These are phyloP conservation scores for Austroboletus novae-zelandiae DNA, from an alignment of 1,284 basidiomycete species.

Conservation along the genomic window DNA sequence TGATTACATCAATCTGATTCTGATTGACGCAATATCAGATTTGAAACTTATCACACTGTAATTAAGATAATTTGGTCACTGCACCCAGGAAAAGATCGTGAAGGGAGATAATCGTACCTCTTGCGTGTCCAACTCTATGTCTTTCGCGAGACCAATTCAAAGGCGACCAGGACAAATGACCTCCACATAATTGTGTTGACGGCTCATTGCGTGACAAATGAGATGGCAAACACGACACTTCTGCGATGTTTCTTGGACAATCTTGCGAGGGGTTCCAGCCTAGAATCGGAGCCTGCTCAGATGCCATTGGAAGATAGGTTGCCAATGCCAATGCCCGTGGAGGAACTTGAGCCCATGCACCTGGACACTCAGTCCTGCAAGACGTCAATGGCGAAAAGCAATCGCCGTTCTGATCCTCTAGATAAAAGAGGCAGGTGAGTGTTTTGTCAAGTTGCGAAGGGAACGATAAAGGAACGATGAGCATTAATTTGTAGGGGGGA, in stretches of 20 bases:
- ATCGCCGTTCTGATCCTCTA: constrained; percentile 41
- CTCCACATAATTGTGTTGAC: constrained; percentile 19
- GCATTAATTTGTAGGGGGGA: constrained; percentile 44
- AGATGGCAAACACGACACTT: constrained; percentile 8
- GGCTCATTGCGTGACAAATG: constrained; percentile 21
- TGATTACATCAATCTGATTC: too few relatives aligned
- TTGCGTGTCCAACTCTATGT: too few relatives aligned
- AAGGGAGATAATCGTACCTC: too few relatives aligned
- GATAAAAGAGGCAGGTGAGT: constrained; percentile 18
- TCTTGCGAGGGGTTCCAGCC: constrained; percentile 26
- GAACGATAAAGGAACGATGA: neutral
- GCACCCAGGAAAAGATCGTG: too few relatives aligned
- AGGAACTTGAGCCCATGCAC: constrained; percentile 35
- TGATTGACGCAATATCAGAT: too few relatives aligned
- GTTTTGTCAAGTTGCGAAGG: neutral
- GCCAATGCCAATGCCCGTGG: constrained; percentile 38
- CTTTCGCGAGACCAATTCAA: too few relatives aligned
- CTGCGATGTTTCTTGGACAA: constrained; percentile 42
- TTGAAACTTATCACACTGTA: too few relatives aligned
- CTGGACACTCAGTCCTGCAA: constrained; percentile 33
- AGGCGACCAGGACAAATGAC: neutral
- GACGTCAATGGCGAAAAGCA: constrained; percentile 47
- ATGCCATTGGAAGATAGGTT: constrained; percentile 40
- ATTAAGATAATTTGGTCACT: too few relatives aligned
- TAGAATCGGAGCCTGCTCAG: constrained; percentile 9